These are phyloP conservation scores for Suhomyces panamericanus DNA, from an alignment of 1,139 yeast species.

Conservation along the genomic window DNA sequence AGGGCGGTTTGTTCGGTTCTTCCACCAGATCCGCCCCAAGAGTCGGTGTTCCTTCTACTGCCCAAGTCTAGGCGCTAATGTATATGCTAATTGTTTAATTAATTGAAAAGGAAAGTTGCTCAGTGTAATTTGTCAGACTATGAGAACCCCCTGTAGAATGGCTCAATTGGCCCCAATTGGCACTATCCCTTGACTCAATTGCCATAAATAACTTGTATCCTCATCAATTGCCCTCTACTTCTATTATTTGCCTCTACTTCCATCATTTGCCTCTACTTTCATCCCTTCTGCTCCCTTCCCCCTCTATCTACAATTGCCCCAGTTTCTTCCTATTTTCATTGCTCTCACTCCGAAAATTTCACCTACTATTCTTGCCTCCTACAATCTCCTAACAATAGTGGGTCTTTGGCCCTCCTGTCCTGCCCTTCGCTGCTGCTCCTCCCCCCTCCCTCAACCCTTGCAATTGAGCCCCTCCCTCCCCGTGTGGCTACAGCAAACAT, in stretches of 20 bases:
- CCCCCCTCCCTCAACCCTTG: conserved; percentile 1
- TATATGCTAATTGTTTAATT: conserved; percentile 4
- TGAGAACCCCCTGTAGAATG: too few relatives aligned
- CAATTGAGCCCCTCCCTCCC: conserved; percentile 1
- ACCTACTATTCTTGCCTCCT: too few relatives aligned
- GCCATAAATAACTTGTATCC: too few relatives aligned
- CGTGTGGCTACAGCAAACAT: conserved; percentile 2
- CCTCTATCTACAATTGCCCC: not conserved
- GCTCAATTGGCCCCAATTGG: too few relatives aligned
- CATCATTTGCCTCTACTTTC: too few relatives aligned
- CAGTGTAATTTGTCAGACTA: not conserved
- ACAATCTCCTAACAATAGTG: too few relatives aligned
- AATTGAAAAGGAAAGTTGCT: not conserved
- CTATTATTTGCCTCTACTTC: too few relatives aligned
- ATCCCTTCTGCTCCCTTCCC: too few relatives aligned
- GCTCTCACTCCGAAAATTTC: too few relatives aligned
- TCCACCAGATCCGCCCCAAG: conserved; percentile 60
- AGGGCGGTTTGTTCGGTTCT: conserved; percentile 76
- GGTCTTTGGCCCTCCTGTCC: too few relatives aligned
- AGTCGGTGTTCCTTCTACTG: conserved; percentile 86
- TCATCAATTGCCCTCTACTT: too few relatives aligned
- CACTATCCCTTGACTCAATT: too few relatives aligned
- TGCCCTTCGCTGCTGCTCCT: not conserved
- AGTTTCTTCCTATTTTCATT: not conserved
- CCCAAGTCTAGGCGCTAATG: conserved; percentile 58